A percentile compares a stretch with the other conserved stretches of the same genome.
phyloP scores from a whole-genome alignment of 805 yeast species.

The Metschnikowia colocasiae region DNA sequence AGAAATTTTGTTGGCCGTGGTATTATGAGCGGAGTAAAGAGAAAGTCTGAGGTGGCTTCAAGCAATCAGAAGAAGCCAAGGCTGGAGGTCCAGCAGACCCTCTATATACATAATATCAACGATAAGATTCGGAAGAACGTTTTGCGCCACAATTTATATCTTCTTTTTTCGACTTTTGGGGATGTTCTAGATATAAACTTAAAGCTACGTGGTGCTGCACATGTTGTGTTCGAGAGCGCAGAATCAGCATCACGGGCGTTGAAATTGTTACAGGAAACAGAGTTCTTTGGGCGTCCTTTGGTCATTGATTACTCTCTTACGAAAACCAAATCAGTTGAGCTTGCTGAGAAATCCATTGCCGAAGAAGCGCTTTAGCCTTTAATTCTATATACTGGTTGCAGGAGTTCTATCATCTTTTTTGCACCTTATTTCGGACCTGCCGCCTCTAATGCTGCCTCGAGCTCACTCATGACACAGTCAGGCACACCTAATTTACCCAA shows the following conservation, averaged over 20 bases:
- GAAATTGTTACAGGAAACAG: conserved; percentile 42
- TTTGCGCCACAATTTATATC: conserved; percentile 51
- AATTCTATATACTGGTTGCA: not conserved
- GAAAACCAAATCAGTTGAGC: conserved; percentile 24
- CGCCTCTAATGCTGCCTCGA: conserved; percentile 46
- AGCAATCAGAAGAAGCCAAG: conserved; percentile 6
- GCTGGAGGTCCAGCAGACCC: conserved; percentile 37
- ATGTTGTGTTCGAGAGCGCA: conserved; percentile 47
- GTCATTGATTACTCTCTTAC: conserved; percentile 37
- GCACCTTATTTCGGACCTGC: not conserved
- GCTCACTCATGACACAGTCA: conserved; percentile 68
- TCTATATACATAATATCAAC: conserved; percentile 58
- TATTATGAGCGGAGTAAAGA: conserved; percentile 1
- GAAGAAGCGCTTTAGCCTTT: not conserved
- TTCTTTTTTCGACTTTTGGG: conserved; percentile 61
- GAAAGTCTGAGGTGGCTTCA: not conserved
- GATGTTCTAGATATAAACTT: conserved; percentile 56
- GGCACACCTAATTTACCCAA: conserved; percentile 79
- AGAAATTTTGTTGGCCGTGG: not conserved
- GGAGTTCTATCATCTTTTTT: not conserved
- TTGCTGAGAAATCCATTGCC: conserved; percentile 11
- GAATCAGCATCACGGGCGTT: conserved; percentile 52
- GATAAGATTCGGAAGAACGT: conserved; percentile 46
- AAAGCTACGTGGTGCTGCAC: conserved; percentile 64
- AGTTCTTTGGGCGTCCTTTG: conserved; percentile 49